Evolutionary conservation across 345 rosid species (phyloP).

Genomic region (Reutealis trisperma): DNA sequence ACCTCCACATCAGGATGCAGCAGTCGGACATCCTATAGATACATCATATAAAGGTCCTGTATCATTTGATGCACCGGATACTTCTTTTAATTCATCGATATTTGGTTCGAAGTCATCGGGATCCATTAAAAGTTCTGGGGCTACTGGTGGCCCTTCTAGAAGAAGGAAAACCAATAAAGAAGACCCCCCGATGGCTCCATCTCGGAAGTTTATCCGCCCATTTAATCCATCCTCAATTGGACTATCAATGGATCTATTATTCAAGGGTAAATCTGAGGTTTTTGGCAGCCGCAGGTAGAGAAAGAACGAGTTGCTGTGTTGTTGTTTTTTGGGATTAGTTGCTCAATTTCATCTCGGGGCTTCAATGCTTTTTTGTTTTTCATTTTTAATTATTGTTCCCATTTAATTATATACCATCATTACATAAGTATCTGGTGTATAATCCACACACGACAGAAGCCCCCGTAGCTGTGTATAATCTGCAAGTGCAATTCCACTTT

Average conservation of each 20-base stretch:
- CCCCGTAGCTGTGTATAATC: constrained; percentile 22
- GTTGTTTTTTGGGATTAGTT: constrained; percentile 11
- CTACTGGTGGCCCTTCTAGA: constrained; percentile 44
- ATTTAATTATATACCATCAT: constrained; percentile 25
- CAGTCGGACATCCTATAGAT: constrained; percentile 54
- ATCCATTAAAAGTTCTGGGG: constrained; percentile 34
- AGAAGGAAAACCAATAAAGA: constrained; percentile 39
- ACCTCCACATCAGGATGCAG: constrained; percentile 93
- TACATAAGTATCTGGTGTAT: constrained; percentile 18
- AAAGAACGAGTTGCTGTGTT: background rate
- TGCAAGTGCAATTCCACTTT: constrained; percentile 7
- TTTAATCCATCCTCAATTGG: constrained; percentile 58
- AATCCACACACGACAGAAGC: constrained; percentile 13
- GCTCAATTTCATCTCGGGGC: constrained; percentile 4
- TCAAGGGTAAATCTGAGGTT: constrained; percentile 62
- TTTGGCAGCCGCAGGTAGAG: constrained; percentile 47
- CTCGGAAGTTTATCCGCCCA: constrained; percentile 52
- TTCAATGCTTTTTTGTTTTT: constrained; percentile 8
- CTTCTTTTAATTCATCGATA: constrained; percentile 39
- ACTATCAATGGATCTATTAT: constrained; percentile 51
- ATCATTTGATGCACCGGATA: constrained; percentile 42
- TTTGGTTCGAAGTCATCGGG: constrained; percentile 43
- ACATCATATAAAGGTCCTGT: constrained; percentile 45
- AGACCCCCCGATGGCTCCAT: constrained; percentile 40
- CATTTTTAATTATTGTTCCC: background rate